Evolutionary conservation across 2,329 filamentous ascomycete species (phyloP), one percentile per base, ranked within the genome.

Genomic region (Bipolaris victoriae): DNA sequence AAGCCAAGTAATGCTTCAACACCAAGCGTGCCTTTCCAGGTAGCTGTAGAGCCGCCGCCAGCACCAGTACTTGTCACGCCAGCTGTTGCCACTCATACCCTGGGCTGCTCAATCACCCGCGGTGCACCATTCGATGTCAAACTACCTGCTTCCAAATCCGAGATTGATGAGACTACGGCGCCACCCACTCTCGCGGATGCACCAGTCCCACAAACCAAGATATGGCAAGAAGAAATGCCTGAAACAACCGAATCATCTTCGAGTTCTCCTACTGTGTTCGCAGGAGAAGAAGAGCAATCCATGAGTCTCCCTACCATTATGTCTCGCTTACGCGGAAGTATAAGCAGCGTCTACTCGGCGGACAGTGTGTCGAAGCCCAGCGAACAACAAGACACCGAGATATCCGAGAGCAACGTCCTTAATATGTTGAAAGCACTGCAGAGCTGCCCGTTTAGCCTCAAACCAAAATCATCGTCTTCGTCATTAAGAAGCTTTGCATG

Each of bases 141-240:
- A 3, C 52, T 64, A 2, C 54, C 62, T 7, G 65, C 59, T 4
- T 66, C 65, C 10, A 49, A 64, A 26, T 53, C 59, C n/a, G 69
- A 71, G 10, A 52, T 74, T 1, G 68, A 67, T 18, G 71, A 70
- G 7, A 76, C 71, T 1, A 74, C 73, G 68, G 68, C 69, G 2
- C 68, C 66, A 18, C 68, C 65, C 1, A 70, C 65, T 0, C 68
- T 68, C 0, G 43, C 67, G 7, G 59, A 61, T 9, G 69, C 68
- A 5, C 70, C 70, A 0, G 49, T 59, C 1, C 63, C 62, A 13
- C 54, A 60, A 1, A 59, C 56, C 22, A 51, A 62, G 40, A 24
- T 43, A 4, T 44, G 35, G 52, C 60, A 18, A 49, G 54, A 33
- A 60, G 57, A 29, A n/a, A 7, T 3, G 18, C 11, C 20, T 22